phyloP scores from a whole-genome alignment of 2,329 filamentous ascomycete species.

The Fusarium concolor region DNA sequence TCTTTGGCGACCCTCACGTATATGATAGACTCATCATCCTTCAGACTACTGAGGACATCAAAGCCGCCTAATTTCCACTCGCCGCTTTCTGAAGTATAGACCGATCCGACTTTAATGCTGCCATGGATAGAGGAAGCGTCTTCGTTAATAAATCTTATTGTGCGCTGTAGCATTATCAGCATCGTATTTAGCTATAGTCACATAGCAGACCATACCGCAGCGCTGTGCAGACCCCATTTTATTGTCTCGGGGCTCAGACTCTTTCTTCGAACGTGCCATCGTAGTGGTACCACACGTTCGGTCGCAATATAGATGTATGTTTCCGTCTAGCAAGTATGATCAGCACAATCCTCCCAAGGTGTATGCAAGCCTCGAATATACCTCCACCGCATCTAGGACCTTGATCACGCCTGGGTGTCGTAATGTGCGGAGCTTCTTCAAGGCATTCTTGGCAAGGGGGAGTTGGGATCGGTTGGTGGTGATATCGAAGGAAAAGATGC shows the following conservation, averaged over 20 bases:
- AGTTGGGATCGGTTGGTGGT: slow-evolving; percentile 81
- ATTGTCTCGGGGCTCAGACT: slow-evolving; percentile 90
- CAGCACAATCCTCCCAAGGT: slow-evolving; percentile 31
- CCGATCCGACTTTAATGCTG: slow-evolving; percentile 82
- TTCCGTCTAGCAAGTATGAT: slow-evolving; percentile 74
- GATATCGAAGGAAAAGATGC: slow-evolving; percentile 96
- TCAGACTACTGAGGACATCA: slow-evolving; percentile 92
- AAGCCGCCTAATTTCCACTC: slow-evolving; percentile 98
- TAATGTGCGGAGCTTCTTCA: slow-evolving; percentile 92
- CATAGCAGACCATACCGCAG: slow-evolving; percentile 70
- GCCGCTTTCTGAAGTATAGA: slow-evolving; percentile 95
- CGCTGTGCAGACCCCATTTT: slow-evolving; percentile 92
- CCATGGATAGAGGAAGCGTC: slow-evolving; percentile 94
- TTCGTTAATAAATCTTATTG: slow-evolving; percentile 94
- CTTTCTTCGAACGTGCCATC: slow-evolving; percentile 90
- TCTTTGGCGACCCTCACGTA: slow-evolving; percentile 65
- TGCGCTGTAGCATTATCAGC: slow-evolving; percentile 69
- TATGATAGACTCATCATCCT: slow-evolving; percentile 93
- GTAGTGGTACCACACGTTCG: slow-evolving; percentile 85
- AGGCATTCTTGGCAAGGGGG: slow-evolving; percentile 90
- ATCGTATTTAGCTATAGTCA: not conserved
- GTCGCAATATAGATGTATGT: slow-evolving; percentile 96
- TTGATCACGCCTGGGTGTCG: slow-evolving; percentile 95
- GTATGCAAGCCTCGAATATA: slow-evolving; percentile 51
- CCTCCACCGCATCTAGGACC: slow-evolving; percentile 93